Conservation (phyloP, 805 yeast species). For the Ogataea nakhonphanomensis region DNA sequence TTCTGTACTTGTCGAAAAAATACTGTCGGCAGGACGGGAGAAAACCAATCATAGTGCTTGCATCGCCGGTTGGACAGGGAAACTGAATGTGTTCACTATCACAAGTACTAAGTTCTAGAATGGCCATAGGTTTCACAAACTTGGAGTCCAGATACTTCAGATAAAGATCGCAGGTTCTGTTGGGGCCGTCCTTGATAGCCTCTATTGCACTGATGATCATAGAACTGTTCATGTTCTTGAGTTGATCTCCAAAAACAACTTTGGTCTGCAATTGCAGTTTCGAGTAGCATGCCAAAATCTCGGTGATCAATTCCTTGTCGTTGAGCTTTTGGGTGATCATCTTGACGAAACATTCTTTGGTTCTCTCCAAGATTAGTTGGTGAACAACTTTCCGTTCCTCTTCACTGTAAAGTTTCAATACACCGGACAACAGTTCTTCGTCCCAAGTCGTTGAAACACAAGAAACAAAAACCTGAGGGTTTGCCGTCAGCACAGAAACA, state of each 20-base stretch:
- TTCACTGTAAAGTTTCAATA: neutral
- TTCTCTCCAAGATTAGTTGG: neutral
- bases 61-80: neutral
- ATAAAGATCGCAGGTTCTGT: no score
- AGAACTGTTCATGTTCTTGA: no score
- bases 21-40: constrained; percentile 19
- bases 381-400: constrained; percentile 1
- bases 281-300: neutral
- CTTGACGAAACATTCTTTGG: neutral
- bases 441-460: no score
- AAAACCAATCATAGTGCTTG: constrained; percentile 12
- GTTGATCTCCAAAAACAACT: no score
- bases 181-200: no score
- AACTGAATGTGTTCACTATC: neutral
- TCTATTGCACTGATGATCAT: no score
- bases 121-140: neutral
- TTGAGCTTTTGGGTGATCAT: neutral
- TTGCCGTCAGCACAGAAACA: no score
- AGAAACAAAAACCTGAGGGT: no score
- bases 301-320: neutral
- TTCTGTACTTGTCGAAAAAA: constrained; percentile 22
- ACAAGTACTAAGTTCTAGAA: neutral
- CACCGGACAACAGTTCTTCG: no score
- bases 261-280: neutral
- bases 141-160: no score